phyloP scores from a whole-genome alignment of 305 asterid species.

The Solanum aculeatissimum region DNA sequence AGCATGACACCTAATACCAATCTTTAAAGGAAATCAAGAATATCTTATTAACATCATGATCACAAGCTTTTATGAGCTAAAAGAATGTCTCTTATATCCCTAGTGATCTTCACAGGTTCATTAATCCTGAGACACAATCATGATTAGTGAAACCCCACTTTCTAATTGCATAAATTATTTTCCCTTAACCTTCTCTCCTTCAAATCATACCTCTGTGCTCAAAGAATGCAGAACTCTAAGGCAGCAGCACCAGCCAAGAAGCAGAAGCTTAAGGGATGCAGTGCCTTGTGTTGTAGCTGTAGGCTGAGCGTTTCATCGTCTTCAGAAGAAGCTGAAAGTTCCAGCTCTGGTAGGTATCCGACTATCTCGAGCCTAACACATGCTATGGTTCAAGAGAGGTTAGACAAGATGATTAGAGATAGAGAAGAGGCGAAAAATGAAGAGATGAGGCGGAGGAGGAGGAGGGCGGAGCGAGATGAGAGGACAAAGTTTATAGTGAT shows the following conservation, averaged over 20 bases:
- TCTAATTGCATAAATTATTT: slow-evolving; percentile 26
- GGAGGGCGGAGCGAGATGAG: slow-evolving; percentile 9
- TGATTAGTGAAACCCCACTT: slow-evolving; percentile 21
- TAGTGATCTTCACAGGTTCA: slow-evolving; percentile 11
- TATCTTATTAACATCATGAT: slow-evolving; percentile 13
- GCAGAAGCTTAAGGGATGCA: slow-evolving; percentile 33
- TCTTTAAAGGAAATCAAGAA: slow-evolving; percentile 22
- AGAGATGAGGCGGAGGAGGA: slow-evolving; percentile 17
- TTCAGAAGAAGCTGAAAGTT: slow-evolving; percentile 33
- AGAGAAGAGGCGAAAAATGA: slow-evolving; percentile 24
- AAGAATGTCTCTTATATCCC: slow-evolving; percentile 13
- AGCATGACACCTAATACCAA: slow-evolving; percentile 28
- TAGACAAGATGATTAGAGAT: slow-evolving; percentile 48
- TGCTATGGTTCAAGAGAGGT: slow-evolving; percentile 69
- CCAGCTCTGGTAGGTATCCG: slow-evolving; percentile 23
- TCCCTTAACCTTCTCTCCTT: slow-evolving; percentile 4
- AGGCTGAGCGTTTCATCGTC: slow-evolving; percentile 54
- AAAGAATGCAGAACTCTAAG: slow-evolving; percentile 32
- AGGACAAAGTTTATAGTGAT: slow-evolving; percentile 41
- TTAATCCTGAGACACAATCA: slow-evolving; percentile 39
- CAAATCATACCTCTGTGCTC: slow-evolving; percentile 14
- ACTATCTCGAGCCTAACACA: slow-evolving; percentile 50
- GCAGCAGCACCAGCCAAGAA: slow-evolving; percentile 15
- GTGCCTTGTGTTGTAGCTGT: slow-evolving; percentile 44
- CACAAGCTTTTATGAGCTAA: slow-evolving; percentile 17